Conservation (phyloP, 2,329 filamentous ascomycete genomes). For the Xylaria sp. region DNA sequence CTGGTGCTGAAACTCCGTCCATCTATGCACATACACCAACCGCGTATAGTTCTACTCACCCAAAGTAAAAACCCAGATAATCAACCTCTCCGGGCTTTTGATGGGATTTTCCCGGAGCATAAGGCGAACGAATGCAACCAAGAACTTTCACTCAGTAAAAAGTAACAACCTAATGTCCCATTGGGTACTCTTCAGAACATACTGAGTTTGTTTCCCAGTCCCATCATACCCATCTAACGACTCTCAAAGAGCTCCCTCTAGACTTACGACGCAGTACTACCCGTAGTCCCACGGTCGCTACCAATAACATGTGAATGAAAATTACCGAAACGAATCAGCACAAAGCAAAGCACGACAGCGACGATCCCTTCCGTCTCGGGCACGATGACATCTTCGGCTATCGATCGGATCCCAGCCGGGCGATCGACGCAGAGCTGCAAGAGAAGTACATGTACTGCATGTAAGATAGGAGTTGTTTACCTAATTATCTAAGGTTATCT, state of each 20-base stretch:
- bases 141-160: too few species aligned
- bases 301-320: neutral
- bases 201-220: neutral
- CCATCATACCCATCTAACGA: too few species aligned
- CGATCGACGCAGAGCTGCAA: neutral
- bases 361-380: conserved; percentile 21
- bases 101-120: neutral
- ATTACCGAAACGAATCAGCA: too few species aligned
- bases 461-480: neutral
- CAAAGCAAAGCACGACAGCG: neutral
- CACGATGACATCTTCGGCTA: neutral
- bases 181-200: neutral
- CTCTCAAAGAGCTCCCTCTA: neutral
- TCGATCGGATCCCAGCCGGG: neutral
- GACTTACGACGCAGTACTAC: neutral
- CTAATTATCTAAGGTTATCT: neutral
- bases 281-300: neutral
- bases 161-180: too few species aligned
- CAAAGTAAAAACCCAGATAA: too few species aligned
- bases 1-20: too few species aligned
- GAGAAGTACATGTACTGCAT: neutral
- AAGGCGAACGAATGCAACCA: neutral
- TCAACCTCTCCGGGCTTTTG: neutral
- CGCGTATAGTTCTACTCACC: too few species aligned
- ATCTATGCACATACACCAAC: neutral